Conservation (phyloP, 2,329 filamentous ascomycete genomes). For the Colletotrichum lentis region DNA sequence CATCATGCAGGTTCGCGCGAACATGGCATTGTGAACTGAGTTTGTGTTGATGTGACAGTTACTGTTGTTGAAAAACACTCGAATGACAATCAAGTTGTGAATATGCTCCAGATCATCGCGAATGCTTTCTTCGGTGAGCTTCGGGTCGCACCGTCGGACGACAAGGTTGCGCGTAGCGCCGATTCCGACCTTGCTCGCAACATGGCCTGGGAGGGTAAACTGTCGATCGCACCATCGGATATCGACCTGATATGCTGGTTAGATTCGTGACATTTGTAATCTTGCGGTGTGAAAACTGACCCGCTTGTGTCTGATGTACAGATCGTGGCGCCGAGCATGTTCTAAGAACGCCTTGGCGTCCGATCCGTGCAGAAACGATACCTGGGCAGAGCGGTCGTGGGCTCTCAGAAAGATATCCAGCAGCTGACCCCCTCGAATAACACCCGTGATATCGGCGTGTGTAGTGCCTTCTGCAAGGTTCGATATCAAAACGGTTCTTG, state of each 20-base stretch:
- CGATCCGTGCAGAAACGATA: constrained; percentile 74
- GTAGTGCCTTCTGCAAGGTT: constrained; percentile 70
- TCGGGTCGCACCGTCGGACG: constrained; percentile 65
- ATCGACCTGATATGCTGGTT: constrained; percentile 62
- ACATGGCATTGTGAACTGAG: constrained; percentile 77
- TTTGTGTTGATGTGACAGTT: constrained; percentile 78
- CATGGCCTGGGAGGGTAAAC: constrained; percentile 69
- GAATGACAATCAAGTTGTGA: constrained; percentile 77
- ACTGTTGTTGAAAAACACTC: constrained; percentile 64
- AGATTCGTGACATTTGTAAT: neutral
- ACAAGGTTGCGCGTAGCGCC: constrained; percentile 80
- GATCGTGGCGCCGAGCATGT: constrained; percentile 68
- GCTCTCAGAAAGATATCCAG: constrained; percentile 72
- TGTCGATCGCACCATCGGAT: constrained; percentile 76
- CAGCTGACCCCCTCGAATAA: constrained; percentile 74
- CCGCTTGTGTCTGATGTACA: constrained; percentile 74
- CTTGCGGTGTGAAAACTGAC: constrained; percentile 51
- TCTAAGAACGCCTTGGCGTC: constrained; percentile 72
- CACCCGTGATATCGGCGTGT: constrained; percentile 70
- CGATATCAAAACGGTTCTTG: constrained; percentile 68
- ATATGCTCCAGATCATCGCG: constrained; percentile 83
- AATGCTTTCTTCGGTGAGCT: constrained; percentile 69
- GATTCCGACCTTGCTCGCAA: constrained; percentile 68
- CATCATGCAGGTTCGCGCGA: constrained; percentile 82
- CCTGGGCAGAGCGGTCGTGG: constrained; percentile 66